phyloP scores from a whole-genome alignment of 257 asterid genomes.

The Paulownia fortunei region DNA sequence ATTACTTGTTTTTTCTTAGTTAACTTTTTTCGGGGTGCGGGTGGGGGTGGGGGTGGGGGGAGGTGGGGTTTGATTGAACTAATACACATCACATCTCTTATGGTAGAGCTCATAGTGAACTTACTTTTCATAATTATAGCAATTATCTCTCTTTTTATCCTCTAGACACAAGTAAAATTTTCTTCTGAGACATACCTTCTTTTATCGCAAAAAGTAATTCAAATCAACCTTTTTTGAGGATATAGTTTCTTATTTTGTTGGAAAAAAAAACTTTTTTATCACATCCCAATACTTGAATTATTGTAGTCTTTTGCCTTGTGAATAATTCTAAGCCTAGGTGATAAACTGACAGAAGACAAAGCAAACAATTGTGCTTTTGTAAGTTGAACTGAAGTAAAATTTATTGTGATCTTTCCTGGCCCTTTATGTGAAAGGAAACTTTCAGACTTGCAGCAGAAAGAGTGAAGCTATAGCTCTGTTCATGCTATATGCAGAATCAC shows the following conservation, averaged over 20 bases:
- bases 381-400: slow-evolving; percentile 1
- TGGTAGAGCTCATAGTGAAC: slow-evolving; percentile 17
- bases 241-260: not conserved
- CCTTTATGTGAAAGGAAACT: not conserved
- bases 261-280: not conserved
- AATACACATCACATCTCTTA: slow-evolving; percentile 10
- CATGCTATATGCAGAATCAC: not conserved
- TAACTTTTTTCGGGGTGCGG: not conserved
- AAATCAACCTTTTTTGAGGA: not conserved
- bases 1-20: not conserved
- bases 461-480: slow-evolving; percentile 5
- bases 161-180: not conserved
- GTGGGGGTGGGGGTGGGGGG: not conserved
- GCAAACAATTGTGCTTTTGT: not conserved
- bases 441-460: not conserved
- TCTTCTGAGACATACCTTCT: slow-evolving; percentile 10
- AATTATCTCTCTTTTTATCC: slow-evolving; percentile 15
- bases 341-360: not conserved
- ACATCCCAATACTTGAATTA: slow-evolving; percentile 25
- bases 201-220: not conserved
- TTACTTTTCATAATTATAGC: slow-evolving; percentile 27
- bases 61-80: not conserved
- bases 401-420: slow-evolving; percentile 7
- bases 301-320: not conserved
- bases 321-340: not conserved